These are phyloP conservation scores for Yamadazyma nakazawae DNA, from an alignment of 805 yeast genomes.

Conservation along the genomic window DNA sequence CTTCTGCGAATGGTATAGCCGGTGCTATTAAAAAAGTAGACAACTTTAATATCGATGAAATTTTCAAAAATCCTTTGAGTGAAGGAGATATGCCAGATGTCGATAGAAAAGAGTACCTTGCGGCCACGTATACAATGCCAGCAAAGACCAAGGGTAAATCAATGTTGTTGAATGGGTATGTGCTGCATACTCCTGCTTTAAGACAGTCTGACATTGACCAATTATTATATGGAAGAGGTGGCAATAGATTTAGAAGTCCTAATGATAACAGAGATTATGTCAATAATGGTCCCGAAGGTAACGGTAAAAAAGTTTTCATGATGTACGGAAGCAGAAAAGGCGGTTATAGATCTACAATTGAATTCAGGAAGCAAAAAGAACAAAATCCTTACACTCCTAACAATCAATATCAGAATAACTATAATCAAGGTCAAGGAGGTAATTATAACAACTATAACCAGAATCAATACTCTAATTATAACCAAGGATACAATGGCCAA, in stretches of 20 bases:
- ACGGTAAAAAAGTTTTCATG: conserved; percentile 30
- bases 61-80: conserved; percentile 44
- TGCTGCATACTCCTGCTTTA: conserved; percentile 58
- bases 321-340: conserved; percentile 35
- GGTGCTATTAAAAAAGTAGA: conserved; percentile 47
- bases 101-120: conserved; percentile 37
- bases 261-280: conserved; percentile 34
- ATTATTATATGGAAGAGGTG: conserved; percentile 46
- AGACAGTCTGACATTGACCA: conserved; percentile 67
- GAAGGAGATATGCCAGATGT: conserved; percentile 46
- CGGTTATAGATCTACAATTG: conserved; percentile 33
- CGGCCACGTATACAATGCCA: conserved; percentile 60
- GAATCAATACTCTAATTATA: conserved; percentile 10
- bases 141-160: conserved; percentile 63
- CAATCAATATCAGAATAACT: background rate
- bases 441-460: background rate
- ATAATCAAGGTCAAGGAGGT: background rate
- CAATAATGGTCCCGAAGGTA: conserved; percentile 40
- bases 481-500: conserved; percentile 9
- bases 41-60: conserved; percentile 33
- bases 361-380: conserved; percentile 8
- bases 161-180: conserved; percentile 78
- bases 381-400: conserved; percentile 12
- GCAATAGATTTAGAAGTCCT: conserved; percentile 31
- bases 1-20: conserved; percentile 52